These are phyloP conservation scores for Sphaerulina vaccinii DNA, from an alignment of 2,329 filamentous ascomycete species.

Conservation along the genomic window DNA sequence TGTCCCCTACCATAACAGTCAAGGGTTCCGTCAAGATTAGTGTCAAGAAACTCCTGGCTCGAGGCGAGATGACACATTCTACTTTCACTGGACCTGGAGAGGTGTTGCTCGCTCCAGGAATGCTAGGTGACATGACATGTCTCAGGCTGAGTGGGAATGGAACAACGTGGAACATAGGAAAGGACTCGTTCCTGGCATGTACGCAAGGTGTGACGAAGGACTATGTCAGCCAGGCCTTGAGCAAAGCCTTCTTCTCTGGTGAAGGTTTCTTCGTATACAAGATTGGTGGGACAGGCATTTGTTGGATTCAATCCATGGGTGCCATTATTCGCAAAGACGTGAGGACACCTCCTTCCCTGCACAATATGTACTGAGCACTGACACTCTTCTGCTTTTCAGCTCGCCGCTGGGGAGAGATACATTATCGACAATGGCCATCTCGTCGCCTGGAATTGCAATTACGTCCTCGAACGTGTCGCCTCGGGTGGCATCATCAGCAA, in stretches of 20 bases:
- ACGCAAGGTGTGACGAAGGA: conserved; percentile 88
- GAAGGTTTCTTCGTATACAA: conserved; percentile 91
- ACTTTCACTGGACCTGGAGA: conserved; percentile 89
- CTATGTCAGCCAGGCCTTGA: conserved; percentile 75
- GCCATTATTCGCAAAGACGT: conserved; percentile 95
- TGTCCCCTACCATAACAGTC: conserved; percentile 84
- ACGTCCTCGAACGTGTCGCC: conserved; percentile 82
- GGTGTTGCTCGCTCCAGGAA: conserved; percentile 74
- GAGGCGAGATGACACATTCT: conserved; percentile 75
- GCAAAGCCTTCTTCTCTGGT: conserved; percentile 90
- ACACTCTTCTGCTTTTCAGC: conserved; percentile 34
- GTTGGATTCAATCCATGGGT: conserved; percentile 92
- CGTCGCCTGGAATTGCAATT: conserved; percentile 88
- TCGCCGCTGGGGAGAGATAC: conserved; percentile 73
- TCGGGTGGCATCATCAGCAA: conserved; percentile 93
- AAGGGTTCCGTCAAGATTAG: conserved; percentile 81
- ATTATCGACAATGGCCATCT: conserved; percentile 72
- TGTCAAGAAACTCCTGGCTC: conserved; percentile 84
- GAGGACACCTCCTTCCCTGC: conserved; percentile 40
- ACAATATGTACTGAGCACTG: background rate
- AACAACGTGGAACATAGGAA: conserved; percentile 79
- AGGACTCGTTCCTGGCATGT: conserved; percentile 79
- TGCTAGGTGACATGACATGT: conserved; percentile 81
- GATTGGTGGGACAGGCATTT: conserved; percentile 72
- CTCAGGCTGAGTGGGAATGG: conserved; percentile 64